Conservation (phyloP, 1,284 basidiomycete genomes). For the Leccinum angustisporum region DNA sequence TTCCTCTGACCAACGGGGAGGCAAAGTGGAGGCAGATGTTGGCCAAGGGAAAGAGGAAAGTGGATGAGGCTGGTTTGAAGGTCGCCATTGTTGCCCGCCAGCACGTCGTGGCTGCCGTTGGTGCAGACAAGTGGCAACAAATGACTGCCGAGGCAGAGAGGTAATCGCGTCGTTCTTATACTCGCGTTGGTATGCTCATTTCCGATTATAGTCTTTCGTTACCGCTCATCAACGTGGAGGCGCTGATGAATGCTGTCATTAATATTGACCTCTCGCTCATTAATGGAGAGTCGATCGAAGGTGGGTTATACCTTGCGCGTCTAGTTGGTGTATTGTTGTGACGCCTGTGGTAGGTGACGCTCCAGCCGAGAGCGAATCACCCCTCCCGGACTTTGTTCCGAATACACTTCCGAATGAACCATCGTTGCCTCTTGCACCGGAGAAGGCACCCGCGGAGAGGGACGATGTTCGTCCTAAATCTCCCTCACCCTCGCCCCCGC, state of each 20-base stretch:
- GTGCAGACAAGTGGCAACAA: slow-evolving; percentile 51
- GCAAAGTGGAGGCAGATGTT: slow-evolving; percentile 52
- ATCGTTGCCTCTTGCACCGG: slow-evolving; percentile 26
- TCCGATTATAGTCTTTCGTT: slow-evolving; percentile 37
- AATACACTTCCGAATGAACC: slow-evolving; percentile 46
- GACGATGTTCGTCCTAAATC: slow-evolving; percentile 9
- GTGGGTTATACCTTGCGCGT: slow-evolving; percentile 14
- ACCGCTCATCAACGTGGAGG: slow-evolving; percentile 35
- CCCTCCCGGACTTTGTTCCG: slow-evolving; percentile 42
- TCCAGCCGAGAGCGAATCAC: slow-evolving; percentile 25
- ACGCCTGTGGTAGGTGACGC: slow-evolving; percentile 11
- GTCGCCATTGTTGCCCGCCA: slow-evolving; percentile 55
- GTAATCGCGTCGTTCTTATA: slow-evolving; percentile 37
- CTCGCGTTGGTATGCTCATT: slow-evolving; percentile 6
- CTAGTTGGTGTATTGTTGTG: slow-evolving; percentile 3
- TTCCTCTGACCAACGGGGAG: slow-evolving; percentile 49
- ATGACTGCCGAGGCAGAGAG: slow-evolving; percentile 48
- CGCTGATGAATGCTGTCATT: slow-evolving; percentile 45
- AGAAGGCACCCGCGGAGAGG: neutral
- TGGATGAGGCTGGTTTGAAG: slow-evolving; percentile 39
- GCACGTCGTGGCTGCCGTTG: slow-evolving; percentile 48
- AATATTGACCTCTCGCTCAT: slow-evolving; percentile 37
- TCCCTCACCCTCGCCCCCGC: slow-evolving; percentile 16
- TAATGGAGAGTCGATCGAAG: slow-evolving; percentile 16
- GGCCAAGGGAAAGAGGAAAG: slow-evolving; percentile 49